Percentiles rank a stretch among this genome's conserved stretches.
Evolutionary conservation across 106 monocot genomes (phyloP).

Genomic region (Acorus calamus): DNA sequence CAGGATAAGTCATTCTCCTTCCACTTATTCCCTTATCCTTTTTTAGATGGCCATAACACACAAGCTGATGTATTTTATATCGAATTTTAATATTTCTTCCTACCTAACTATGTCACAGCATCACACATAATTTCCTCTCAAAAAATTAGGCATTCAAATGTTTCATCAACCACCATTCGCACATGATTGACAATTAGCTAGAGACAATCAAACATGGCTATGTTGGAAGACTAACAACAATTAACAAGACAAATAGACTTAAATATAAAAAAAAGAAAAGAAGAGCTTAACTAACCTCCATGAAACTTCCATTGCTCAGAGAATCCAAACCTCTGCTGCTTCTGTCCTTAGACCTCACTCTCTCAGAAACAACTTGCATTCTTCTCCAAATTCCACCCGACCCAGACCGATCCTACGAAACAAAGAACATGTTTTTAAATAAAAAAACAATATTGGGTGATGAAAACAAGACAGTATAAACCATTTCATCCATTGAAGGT

Average conservation of each 20-base stretch:
- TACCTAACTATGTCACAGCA: background rate
- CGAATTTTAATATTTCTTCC: too few relatives aligned
- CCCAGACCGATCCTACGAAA: slow-evolving; percentile 3
- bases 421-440: slow-evolving; percentile 1
- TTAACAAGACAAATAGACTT: background rate
- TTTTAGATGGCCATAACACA: too few relatives aligned
- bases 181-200: too few relatives aligned
- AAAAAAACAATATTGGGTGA: slow-evolving; percentile 3
- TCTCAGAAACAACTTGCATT: slow-evolving; percentile 9
- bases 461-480: background rate
- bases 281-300: slow-evolving; percentile 25
- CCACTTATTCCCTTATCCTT: too few relatives aligned
- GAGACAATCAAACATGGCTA: too few relatives aligned
- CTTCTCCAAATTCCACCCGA: slow-evolving; percentile 18
- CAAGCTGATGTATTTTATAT: too few relatives aligned
- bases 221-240: too few relatives aligned
- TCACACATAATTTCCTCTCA: background rate
- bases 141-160: background rate
- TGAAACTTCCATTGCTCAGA: slow-evolving; percentile 14
- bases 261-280: background rate
- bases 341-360: slow-evolving; percentile 4
- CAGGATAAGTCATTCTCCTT: too few relatives aligned
- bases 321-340: slow-evolving; percentile 14
- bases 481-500: background rate
- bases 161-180: too few relatives aligned